Base-by-base conservation (phyloP, 225 moss, liverwort and hornwort genomes). In the Sphagnum tenellum region DNA sequence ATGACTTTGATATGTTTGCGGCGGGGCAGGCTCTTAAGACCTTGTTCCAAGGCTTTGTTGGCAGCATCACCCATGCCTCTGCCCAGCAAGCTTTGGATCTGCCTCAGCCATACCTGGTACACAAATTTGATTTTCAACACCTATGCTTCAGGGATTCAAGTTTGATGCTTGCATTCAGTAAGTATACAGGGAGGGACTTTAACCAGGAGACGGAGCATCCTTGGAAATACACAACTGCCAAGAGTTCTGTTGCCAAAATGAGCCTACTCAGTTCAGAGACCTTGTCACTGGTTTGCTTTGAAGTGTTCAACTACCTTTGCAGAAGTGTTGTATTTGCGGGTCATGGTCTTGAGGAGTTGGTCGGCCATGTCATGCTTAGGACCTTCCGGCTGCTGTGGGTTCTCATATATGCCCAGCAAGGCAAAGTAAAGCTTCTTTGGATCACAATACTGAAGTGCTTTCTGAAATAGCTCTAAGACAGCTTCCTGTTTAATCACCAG, bases 1-100 rank as follows among this genome's bases (percentile, higher is more conserved):
- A 93, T 98, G 49, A 98, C 79, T 79, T 90, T 90, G 50, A 98
- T 74, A 73, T 98, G 98, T 69, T 98, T 98, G 47, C 90, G 78
- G 11, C 76, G 74, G 45, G 98, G 98, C 63, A 98, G 76, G 72
- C 93, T 93, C 47, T 87, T 77, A 71, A 98, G 87, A 59, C 90
- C 83, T 50, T 90, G 90, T 59, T 98, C 84, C 55, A 98, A 79
- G 56, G 72, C 73, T 60, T 87, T 93, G 46, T 86, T 83, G 54
- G 82, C 89, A 47, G 77, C 79, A 65, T 79, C 86, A 9, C 80
- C 88, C 79, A 79, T 75, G 11, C 76, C 88, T 76, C 88, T 86
- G 70, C 74, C 80, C 72, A 98, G 55, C 5, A 87, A 65, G 64
- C 77, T 86, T 71, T 90, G 89, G 6, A 98, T 76, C 61, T 82